Conservation (phyloP, 768 basidiomycete species). For the Boletus vermiculosoides region DNA sequence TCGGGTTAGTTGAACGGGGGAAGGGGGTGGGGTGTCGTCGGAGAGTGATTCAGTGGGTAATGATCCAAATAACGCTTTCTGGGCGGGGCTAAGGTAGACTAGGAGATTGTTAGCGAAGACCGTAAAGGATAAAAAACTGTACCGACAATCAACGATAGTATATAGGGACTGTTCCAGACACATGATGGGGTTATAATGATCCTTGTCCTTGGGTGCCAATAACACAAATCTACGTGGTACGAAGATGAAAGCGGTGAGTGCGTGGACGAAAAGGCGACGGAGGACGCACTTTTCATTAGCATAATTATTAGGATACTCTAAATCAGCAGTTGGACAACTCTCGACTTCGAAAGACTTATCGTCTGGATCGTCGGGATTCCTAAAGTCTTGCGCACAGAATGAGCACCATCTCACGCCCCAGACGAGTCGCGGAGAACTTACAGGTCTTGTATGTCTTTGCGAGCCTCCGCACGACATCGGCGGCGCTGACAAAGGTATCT, state of each 20-base stretch:
- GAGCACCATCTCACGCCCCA: constrained; percentile 4
- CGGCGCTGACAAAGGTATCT: constrained; percentile 56
- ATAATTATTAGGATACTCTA: constrained; percentile 75
- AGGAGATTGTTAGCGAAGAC: constrained; percentile 10
- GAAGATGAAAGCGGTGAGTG: neutral
- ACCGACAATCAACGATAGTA: constrained; percentile 69
- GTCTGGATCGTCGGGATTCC: constrained; percentile 57
- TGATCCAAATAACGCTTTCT: constrained; percentile 66
- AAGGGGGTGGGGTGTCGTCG: constrained; percentile 31
- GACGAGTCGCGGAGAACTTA: constrained; percentile 39
- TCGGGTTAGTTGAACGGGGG: constrained; percentile 35
- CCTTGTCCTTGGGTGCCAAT: constrained; percentile 77
- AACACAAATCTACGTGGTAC: constrained; percentile 58
- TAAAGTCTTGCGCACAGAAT: constrained; percentile 54
- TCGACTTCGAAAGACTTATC: constrained; percentile 67
- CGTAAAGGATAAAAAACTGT: constrained; percentile 19
- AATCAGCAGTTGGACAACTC: constrained; percentile 60
- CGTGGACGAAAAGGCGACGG: neutral
- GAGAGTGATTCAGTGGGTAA: constrained; percentile 45
- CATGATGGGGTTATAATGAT: constrained; percentile 85
- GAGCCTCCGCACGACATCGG: constrained; percentile 57
- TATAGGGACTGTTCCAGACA: constrained; percentile 70
- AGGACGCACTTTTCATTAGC: constrained; percentile 62
- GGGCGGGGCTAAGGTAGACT: constrained; percentile 69
- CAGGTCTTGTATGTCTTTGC: constrained; percentile 70